phyloP scores from a whole-genome alignment of 371 early-diverging fungal species.

The Actinomortierella ambigua region DNA sequence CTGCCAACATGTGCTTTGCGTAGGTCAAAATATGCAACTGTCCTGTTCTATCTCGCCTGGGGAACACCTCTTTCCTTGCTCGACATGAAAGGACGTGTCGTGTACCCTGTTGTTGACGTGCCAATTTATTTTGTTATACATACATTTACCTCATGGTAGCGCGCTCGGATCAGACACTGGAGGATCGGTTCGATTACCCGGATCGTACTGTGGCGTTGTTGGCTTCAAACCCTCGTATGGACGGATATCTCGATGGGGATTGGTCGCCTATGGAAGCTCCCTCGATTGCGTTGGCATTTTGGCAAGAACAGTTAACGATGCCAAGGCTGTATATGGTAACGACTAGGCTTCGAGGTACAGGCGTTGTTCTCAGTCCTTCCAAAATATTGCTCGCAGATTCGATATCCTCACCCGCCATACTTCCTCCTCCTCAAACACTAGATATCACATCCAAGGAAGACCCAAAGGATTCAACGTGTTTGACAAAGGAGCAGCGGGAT shows the following conservation, averaged over 20 bases:
- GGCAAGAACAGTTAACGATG: conserved; percentile 60
- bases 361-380: too few relatives aligned
- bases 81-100: too few relatives aligned
- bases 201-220: conserved; percentile 91
- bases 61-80: not conserved
- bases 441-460: conserved; percentile 66
- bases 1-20: conserved; percentile 75
- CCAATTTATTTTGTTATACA: not conserved
- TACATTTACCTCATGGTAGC: conserved; percentile 39
- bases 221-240: conserved; percentile 96
- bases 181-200: conserved; percentile 93
- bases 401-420: too few relatives aligned
- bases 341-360: too few relatives aligned
- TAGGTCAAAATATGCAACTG: conserved; percentile 47
- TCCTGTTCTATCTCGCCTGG: not conserved
- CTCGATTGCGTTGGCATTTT: conserved; percentile 91
- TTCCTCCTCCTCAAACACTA: conserved; percentile 11
- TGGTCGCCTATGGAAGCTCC: conserved; percentile 88
- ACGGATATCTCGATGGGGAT: conserved; percentile 83
- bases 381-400: too few relatives aligned
- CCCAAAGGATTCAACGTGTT: conserved; percentile 63
- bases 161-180: conserved; percentile 94
- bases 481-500: conserved; percentile 42
- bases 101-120: not conserved
- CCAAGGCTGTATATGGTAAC: conserved; percentile 62